Base-by-base conservation (phyloP, 2,329 filamentous ascomycete genomes). In the Aulographum hederae region DNA sequence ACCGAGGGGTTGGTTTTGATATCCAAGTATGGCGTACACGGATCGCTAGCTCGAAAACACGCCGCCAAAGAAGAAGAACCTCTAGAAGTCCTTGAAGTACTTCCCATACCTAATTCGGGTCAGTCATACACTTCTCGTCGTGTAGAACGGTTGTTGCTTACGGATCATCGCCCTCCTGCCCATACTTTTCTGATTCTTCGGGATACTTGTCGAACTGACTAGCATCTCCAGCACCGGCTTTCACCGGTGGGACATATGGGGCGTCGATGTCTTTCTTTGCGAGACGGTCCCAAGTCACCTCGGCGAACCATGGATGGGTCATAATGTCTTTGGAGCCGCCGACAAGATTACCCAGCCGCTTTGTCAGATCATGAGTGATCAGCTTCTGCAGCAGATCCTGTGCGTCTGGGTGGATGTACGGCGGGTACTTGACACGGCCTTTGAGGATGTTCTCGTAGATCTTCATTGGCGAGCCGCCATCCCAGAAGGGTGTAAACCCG, bases 401-500 rank as follows among this genome's bases (percentile, higher is more conserved):
- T 0, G 89, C 89, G 50, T 95, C 89, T 1, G 78, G 74, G 50
- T 95, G 82, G 46, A 98, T 80, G 53, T 95, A 98, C 4, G 80
- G 77, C 33, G 89, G 89, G 52, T 95, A 98, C 59, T 94, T 95
- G 55, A 98, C 80, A 45, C 79, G 77, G 37, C 86, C 89, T 48
- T 84, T 85, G 40, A 98, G 69, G 47, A 98, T 98, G 53, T 98
- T 98, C 61, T 98, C 89, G 60, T 98, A 98, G 48, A 98, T 98
- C 59, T 93, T 94, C 72, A 98, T 92, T 3, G 89, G 86, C 28
- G 82, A 93, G 34, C 86, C 89, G 45, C 80, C 81, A 53, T 98
- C 89, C 86, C 89, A 98, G 63, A 98, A 98, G 4, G 89, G 89
- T 4, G 89, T 98, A 57, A 94, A 98, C 18, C 89, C 89, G 51